Evolutionary conservation across 257 asterid species (phyloP), one percentile per base, ranked within the genome.

Genomic region (Apocynum venetum): DNA sequence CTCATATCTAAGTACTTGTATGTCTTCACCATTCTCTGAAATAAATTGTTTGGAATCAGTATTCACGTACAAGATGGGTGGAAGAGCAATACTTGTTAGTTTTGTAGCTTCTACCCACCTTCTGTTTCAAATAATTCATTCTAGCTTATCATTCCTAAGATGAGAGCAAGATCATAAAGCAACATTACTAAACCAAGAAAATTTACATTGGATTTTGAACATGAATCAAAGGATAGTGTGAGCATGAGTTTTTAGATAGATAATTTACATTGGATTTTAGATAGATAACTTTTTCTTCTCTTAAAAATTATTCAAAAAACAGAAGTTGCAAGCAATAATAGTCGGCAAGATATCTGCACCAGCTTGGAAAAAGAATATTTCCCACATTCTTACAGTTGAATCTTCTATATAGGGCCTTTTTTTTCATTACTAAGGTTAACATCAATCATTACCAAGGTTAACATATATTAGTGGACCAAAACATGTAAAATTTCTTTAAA

Each of bases 21-120:
- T 82, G 86, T 93, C 98, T 87, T 96, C 99, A 80, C 99, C 99
- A 79, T 96, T 96, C 80, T 91, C 99, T 93, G 83, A 72, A 78
- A 13, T 77, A 59, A 75, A 79, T 56, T 25, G 44, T 8, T 20
- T 8, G 15, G 38, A 68, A 68, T 68, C 73, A 68, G 53, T 68
- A 68, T 43, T 44, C 73, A 17, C 43, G 19, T 8, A 19, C 36
- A 43, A 41, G 12, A 68, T 68, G 13, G 9, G n/a, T 68, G 4
- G 8, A 68, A 43, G 38, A 68, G 53, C 15, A 68, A 19, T 19
- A 19, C n/a, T 68, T 43, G 73, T 17, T 41, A 68, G 52, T 43
- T 68, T 2, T 36, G 19, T 6, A 68, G 36, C 52, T 20, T 67
- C 4, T 7, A 2, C 35, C 12, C 72, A 15, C 35, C 35, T 67